phyloP scores from a whole-genome alignment of 2,329 filamentous ascomycete genomes.

The Alternaria arbusti region DNA sequence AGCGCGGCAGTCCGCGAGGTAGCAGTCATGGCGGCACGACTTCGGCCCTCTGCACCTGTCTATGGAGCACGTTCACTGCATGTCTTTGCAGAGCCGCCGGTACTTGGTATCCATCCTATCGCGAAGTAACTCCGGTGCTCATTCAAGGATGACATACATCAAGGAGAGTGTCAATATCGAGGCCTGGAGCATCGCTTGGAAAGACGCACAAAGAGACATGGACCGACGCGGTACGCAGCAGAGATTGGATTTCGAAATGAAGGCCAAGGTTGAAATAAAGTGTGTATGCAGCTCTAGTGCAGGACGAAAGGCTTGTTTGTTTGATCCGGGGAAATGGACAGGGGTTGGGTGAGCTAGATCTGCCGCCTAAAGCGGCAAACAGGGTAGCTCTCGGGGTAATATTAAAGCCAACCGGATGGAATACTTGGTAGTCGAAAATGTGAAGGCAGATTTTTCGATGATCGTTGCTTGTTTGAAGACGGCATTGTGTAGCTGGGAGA shows the following conservation, averaged over 20 bases:
- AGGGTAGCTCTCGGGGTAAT: constrained; percentile 3
- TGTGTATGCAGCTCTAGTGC: constrained; percentile 36
- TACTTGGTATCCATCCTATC: constrained; percentile 21
- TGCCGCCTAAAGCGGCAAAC: constrained; percentile 27
- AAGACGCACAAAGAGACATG: constrained; percentile 16
- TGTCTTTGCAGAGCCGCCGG: constrained; percentile 24
- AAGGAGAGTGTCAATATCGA: constrained; percentile 23
- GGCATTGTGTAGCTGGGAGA: constrained; percentile 16
- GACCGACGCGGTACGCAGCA: constrained; percentile 11
- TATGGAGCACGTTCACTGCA: background rate
- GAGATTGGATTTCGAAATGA: constrained; percentile 28
- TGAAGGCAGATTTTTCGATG: constrained; percentile 19
- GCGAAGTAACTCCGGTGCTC: constrained; percentile 7
- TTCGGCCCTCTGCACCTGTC: background rate
- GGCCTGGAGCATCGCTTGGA: constrained; percentile 11
- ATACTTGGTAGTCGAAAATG: constrained; percentile 11
- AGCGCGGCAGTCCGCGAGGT: background rate
- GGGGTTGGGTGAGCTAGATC: constrained; percentile 20
- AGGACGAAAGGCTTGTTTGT: constrained; percentile 22
- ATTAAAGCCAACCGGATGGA: constrained; percentile 6
- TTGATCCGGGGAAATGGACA: constrained; percentile 17
- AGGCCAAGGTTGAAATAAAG: constrained; percentile 40
- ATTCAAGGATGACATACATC: constrained; percentile 25
- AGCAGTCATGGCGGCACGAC: background rate
- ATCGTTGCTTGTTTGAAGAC: constrained; percentile 35